Conservation (phyloP, 2,329 filamentous ascomycete species). For the Aspergillus fructus region DNA sequence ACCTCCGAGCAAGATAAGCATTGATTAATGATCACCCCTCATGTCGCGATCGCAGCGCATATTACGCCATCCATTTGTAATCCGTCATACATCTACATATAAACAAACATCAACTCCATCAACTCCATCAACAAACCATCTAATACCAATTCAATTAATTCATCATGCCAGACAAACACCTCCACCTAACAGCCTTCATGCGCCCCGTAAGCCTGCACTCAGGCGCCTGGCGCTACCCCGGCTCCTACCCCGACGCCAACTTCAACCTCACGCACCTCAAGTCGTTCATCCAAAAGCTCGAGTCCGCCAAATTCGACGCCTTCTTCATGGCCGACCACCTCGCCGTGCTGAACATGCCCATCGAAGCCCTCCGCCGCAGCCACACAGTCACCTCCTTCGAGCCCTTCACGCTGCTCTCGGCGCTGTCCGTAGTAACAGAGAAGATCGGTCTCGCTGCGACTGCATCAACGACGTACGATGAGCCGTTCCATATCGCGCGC, state of each 20-base stretch:
- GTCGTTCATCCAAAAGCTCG: conserved; percentile 54
- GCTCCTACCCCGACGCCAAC: conserved; percentile 56
- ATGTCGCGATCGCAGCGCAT: neutral
- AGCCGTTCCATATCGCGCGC: conserved; percentile 54
- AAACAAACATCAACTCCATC: too few species aligned
- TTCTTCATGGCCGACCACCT: conserved; percentile 60
- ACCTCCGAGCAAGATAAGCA: neutral
- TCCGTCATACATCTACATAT: neutral
- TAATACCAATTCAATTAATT: too few species aligned
- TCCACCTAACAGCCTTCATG: conserved; percentile 61
- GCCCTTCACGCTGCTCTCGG: conserved; percentile 54
- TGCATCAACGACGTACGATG: conserved; percentile 54
- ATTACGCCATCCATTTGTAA: conserved; percentile 2
- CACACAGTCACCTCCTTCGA: conserved; percentile 61
- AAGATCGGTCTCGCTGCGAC: conserved; percentile 54
- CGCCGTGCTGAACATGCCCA: conserved; percentile 57
- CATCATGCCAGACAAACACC: conserved; percentile 25
- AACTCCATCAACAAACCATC: too few species aligned
- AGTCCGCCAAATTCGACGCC: conserved; percentile 56
- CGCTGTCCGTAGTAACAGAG: conserved; percentile 49
- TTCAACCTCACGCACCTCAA: conserved; percentile 57
- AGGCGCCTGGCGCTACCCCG: conserved; percentile 58
- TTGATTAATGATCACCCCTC: neutral
- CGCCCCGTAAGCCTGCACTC: conserved; percentile 57
- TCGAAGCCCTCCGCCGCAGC: conserved; percentile 57